Base-by-base conservation (phyloP, 1,284 basidiomycete genomes). In the Pseudozyma hubeiensis region DNA sequence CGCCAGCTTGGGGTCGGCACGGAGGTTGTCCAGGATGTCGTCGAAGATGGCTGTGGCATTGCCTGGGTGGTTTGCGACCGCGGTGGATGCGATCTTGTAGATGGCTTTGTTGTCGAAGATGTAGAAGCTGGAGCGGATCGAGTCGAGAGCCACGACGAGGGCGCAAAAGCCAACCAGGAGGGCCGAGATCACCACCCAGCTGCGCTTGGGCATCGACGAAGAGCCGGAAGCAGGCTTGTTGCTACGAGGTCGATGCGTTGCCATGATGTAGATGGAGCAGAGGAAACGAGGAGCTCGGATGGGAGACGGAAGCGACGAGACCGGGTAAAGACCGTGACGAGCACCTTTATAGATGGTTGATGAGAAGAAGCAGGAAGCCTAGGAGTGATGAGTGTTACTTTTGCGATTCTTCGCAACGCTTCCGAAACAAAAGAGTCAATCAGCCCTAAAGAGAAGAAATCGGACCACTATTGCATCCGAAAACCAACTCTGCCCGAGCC, bases 1-100 rank as follows among this genome's bases (percentile, higher is more conserved):
- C 4, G 65, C 75, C 4, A 69, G 50, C 52, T 78, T 78, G 41
- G 77, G 77, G 51, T 84, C 79, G 34, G 64, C 55, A 13, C 67
- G 64, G 16, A 84, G 75, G 31, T 66, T 40, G 35, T 50, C 51
- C 11, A 83, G 45, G 48, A 84, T 82, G 31, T 82, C 73, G 24
- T 83, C 78, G 59, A 84, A 79, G 61, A 84, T 77, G 10, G 71
- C 69, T 0, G 77, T 71, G 4, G 82, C 70, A 39, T 79, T 74
- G 59, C 80, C 75, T 17, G 77, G 72, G 33, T 81, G 67, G 7
- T 60, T 55, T 3, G 69, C 72, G 17, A 81, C 67, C 14, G 80
- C 78, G 10, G 50, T 47, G 30, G 74, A 69, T 9, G 77, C 64
- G 39, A 84, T 60, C 14, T 62, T 67, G 56, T 80, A 70, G 34